Conservation (phyloP, 345 rosid genomes). For the Eucalyptus urophylla region DNA sequence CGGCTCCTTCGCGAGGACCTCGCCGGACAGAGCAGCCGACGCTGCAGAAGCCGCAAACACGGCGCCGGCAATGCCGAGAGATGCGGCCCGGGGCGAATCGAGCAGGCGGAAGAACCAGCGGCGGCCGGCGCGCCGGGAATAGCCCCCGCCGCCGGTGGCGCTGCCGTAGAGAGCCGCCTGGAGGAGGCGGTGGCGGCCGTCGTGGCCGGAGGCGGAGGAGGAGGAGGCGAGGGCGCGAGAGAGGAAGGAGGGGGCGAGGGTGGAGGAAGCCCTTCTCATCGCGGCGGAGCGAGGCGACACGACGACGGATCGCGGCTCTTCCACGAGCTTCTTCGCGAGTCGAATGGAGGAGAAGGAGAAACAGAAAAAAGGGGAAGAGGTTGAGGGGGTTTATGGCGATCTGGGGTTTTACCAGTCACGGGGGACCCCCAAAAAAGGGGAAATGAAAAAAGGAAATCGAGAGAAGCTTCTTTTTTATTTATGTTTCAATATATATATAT, state of each 20-base stretch:
- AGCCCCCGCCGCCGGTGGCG: not conserved
- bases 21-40: not conserved
- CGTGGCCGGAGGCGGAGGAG: not conserved
- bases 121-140: not conserved
- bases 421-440: not conserved
- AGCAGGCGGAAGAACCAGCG: conserved; percentile 14
- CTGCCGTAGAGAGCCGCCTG: conserved; percentile 18
- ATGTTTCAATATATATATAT: not conserved
- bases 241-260: conserved; percentile 12
- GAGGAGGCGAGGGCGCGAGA: conserved; percentile 14
- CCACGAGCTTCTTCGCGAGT: not conserved
- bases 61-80: conserved; percentile 22
- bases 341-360: not conserved
- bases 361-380: not conserved
- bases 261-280: conserved; percentile 28
- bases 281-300: not conserved
- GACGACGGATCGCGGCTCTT: not conserved
- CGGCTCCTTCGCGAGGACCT: conserved; percentile 45
- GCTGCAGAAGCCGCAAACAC: conserved; percentile 1
- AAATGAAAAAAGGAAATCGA: not conserved
- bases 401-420: not conserved
- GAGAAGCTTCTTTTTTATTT: not conserved
- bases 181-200: not conserved
- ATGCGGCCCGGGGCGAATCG: not conserved
- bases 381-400: not conserved